A percentile compares a stretch with the other conserved stretches of the same genome.
These are phyloP conservation scores for Starmera amethionina DNA, from an alignment of 805 yeast species.

Conservation along the genomic window DNA sequence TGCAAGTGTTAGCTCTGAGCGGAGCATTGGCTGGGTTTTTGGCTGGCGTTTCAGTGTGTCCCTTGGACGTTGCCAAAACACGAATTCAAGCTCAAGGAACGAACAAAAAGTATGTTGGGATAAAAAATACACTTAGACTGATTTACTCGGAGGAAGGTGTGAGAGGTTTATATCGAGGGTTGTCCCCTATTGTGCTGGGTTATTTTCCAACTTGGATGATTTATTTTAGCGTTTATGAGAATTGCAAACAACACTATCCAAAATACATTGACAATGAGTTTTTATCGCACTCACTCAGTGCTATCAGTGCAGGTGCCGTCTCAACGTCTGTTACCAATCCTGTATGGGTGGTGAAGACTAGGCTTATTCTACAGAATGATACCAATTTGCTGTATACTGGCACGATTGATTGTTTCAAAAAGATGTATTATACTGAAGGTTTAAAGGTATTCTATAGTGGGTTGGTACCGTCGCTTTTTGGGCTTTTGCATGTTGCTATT, in stretches of 20 bases:
- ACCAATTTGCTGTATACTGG: constrained; percentile 46
- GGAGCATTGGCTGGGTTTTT: constrained; percentile 94
- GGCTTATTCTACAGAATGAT: constrained; percentile 76
- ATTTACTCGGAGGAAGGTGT: constrained; percentile 74
- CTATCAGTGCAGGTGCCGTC: constrained; percentile 81
- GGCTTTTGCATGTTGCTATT: constrained; percentile 87
- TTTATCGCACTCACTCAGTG: constrained; percentile 37
- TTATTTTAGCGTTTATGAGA: constrained; percentile 84
- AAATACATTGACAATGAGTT: constrained; percentile 24
- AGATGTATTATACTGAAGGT: constrained; percentile 78
- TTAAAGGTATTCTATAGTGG: constrained; percentile 78
- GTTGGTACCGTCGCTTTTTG: constrained; percentile 80
- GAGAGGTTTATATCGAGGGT: constrained; percentile 78
- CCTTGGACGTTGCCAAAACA: constrained; percentile 92
- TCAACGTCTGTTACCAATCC: constrained; percentile 87
- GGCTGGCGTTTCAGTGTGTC: constrained; percentile 87
- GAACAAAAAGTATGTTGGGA: constrained; percentile 41
- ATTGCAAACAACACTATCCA: constrained; percentile 52
- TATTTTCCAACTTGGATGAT: constrained; percentile 98
- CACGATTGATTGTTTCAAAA: constrained; percentile 73
- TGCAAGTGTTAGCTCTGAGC: constrained; percentile 64
- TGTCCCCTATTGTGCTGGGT: constrained; percentile 87
- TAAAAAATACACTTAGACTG: constrained; percentile 50
- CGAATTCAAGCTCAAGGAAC: constrained; percentile 84
- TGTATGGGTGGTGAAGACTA: constrained; percentile 94